Base-by-base conservation (phyloP, 2,329 filamentous ascomycete genomes). In the Emericellopsis cladophorae region DNA sequence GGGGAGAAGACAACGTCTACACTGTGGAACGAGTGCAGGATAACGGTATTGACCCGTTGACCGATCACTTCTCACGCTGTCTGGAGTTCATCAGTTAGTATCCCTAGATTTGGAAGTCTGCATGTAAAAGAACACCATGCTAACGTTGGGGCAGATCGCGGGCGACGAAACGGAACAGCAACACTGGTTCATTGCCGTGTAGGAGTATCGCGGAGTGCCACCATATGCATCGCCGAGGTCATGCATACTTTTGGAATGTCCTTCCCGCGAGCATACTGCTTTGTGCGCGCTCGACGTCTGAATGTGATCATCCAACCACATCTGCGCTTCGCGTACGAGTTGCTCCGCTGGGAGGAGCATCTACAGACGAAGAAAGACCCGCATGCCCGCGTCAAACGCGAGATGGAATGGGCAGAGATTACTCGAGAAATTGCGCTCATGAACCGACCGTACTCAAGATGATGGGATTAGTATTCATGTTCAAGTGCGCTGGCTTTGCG, bases 301-400 rank as follows among this genome's bases (percentile, higher is more conserved):
- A 98, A 98, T 55, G 92, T 98, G 40, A 98, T 98, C 48, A 96
- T 98, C 48, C 92, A 98, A 59, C 92, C 92, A 11, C 90, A 98
- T 65, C 71, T 98, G 42, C 76, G 87, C 44, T 98, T 98, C 62
- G 84, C 84, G 49, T 95, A 96, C 55, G 92, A 98, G 63, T 73
- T 98, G 24, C 70, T 98, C 39, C 93, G 93, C 59, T 96, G 90
- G 87, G 92, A 98, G 61, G 90, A 95, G 59, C 61, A 73, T 26
- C 76, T 89, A 45, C 76, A 74, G 53, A 53, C 55, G 36, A 70
- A 63, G 58, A 72, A 61, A 56, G 67, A 59, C 60, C 67, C 56
- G 37, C 53, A 53, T 23, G 47, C 46, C 3, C 52, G 57, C 7
- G 49, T 82, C 43, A 79, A 76, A 51, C 73, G 90, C 48, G 89